Conservation (phyloP, 441 rosid species). For the Erodium trifolium region DNA sequence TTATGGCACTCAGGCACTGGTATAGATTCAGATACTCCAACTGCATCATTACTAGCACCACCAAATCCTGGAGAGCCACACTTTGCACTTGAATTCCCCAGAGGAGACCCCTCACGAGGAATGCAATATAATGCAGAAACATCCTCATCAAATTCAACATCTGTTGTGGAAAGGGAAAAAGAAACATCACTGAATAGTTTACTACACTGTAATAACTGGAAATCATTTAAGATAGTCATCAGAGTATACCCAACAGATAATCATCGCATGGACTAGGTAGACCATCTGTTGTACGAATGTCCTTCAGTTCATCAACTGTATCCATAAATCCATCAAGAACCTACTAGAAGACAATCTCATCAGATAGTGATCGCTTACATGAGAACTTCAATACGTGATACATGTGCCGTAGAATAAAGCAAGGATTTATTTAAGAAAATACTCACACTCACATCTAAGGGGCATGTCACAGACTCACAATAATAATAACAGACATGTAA, state of each 20-base stretch:
- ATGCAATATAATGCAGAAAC: slow-evolving; percentile 33
- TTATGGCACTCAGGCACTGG: slow-evolving; percentile 33
- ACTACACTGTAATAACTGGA: background rate
- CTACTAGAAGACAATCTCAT: slow-evolving; percentile 34
- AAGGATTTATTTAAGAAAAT: background rate
- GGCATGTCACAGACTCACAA: background rate
- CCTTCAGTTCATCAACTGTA: slow-evolving; percentile 66
- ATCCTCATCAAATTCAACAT: slow-evolving; percentile 50
- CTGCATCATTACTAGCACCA: slow-evolving; percentile 39
- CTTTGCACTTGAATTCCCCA: slow-evolving; percentile 46
- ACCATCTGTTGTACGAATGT: slow-evolving; percentile 46
- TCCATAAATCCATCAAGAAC: slow-evolving; percentile 74
- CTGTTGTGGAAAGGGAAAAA: slow-evolving; percentile 28
- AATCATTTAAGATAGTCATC: slow-evolving; percentile 12
- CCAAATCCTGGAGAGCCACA: slow-evolving; percentile 61
- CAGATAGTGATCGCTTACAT: slow-evolving; percentile 9
- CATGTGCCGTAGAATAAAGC: background rate
- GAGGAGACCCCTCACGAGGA: slow-evolving; percentile 24
- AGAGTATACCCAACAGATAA: slow-evolving; percentile 34
- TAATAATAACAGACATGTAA: background rate
- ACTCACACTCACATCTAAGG: background rate
- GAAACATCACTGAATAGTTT: background rate
- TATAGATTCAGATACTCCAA: slow-evolving; percentile 42
- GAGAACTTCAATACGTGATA: slow-evolving; percentile 1
- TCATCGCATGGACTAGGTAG: slow-evolving; percentile 33